Evolutionary conservation across 345 rosid genomes (phyloP).

Genomic region (Pseudoturritis turrita): DNA sequence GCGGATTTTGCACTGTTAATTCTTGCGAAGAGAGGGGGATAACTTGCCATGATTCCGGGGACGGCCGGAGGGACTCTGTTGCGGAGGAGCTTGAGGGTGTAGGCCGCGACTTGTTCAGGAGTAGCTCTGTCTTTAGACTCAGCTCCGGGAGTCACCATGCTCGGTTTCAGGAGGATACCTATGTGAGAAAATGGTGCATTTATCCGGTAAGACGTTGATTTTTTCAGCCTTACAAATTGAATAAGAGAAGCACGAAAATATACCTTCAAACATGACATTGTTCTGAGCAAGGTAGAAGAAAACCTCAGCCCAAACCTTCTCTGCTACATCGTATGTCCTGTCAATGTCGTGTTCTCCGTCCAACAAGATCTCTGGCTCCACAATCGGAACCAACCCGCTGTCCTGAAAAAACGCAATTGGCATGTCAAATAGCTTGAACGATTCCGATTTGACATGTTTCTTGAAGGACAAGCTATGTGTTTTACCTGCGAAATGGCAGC

Average conservation of each 20-base stretch:
- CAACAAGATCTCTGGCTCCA: slow-evolving; percentile 97
- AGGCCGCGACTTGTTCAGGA: slow-evolving; percentile 76
- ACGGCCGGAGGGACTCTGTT: slow-evolving; percentile 88
- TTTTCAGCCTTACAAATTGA: background rate
- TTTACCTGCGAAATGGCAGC: slow-evolving; percentile 89
- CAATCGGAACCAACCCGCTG: slow-evolving; percentile 94
- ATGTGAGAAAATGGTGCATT: background rate
- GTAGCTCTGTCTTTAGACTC: slow-evolving; percentile 83
- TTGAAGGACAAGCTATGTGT: background rate
- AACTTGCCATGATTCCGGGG: slow-evolving; percentile 96
- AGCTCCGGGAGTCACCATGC: slow-evolving; percentile 99
- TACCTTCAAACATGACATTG: slow-evolving; percentile 91
- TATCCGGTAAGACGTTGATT: background rate
- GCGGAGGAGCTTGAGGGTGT: slow-evolving; percentile 93
- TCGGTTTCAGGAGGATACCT: slow-evolving; percentile 87
- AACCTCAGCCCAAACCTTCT: slow-evolving; percentile 97
- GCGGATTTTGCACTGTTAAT: background rate
- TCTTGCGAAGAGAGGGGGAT: background rate
- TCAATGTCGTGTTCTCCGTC: slow-evolving; percentile 96
- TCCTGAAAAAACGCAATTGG: slow-evolving; percentile 45
- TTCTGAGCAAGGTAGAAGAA: slow-evolving; percentile 95
- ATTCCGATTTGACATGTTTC: background rate
- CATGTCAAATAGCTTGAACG: background rate
- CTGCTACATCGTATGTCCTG: slow-evolving; percentile 92
- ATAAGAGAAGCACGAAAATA: background rate